A percentile compares a stretch with the other conserved stretches of the same genome.
These are phyloP conservation scores for Clarireedia hainanense DNA, from an alignment of 2,329 filamentous ascomycete genomes.

Conservation along the genomic window DNA sequence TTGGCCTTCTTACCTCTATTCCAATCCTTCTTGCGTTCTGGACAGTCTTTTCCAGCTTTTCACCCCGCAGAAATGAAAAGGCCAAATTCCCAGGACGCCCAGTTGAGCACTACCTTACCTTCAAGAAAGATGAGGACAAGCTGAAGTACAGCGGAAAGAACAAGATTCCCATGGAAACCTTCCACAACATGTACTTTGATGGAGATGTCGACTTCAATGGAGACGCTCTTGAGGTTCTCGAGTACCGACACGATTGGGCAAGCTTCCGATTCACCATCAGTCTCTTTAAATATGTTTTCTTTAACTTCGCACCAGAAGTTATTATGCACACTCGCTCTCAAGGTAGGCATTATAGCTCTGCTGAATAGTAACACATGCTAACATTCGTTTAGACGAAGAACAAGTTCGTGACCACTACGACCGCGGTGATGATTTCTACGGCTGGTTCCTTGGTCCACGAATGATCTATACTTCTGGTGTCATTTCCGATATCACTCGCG, in stretches of 20 bases:
- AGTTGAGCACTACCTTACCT: conserved; percentile 83
- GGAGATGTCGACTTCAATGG: conserved; percentile 93
- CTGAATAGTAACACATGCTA: conserved; percentile 21
- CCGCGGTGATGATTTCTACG: conserved; percentile 96
- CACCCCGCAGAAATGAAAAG: conserved; percentile 89
- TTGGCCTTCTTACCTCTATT: conserved; percentile 68
- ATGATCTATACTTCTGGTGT: conserved; percentile 99
- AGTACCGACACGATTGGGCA: conserved; percentile 96
- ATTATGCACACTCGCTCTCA: conserved; percentile 90
- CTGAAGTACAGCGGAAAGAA: conserved; percentile 67
- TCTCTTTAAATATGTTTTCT: conserved; percentile 82
- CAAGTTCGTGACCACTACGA: conserved; percentile 98
- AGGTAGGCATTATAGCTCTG: conserved; percentile 39
- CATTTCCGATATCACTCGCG: conserved; percentile 77
- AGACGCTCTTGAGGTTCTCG: conserved; percentile 79
- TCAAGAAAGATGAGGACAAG: conserved; percentile 55
- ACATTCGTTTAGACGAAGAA: conserved; percentile 67
- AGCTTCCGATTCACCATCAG: conserved; percentile 84
- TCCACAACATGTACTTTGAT: conserved; percentile 97
- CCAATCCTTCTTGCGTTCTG: conserved; percentile 80
- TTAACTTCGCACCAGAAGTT: conserved; percentile 80
- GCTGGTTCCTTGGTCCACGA: conserved; percentile 94
- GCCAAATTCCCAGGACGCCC: conserved; percentile 76
- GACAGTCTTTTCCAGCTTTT: conserved; percentile 70
- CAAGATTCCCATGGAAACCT: conserved; percentile 86